Conservation (phyloP, 1,284 basidiomycete genomes). For the Ceratobasidium sp. region DNA sequence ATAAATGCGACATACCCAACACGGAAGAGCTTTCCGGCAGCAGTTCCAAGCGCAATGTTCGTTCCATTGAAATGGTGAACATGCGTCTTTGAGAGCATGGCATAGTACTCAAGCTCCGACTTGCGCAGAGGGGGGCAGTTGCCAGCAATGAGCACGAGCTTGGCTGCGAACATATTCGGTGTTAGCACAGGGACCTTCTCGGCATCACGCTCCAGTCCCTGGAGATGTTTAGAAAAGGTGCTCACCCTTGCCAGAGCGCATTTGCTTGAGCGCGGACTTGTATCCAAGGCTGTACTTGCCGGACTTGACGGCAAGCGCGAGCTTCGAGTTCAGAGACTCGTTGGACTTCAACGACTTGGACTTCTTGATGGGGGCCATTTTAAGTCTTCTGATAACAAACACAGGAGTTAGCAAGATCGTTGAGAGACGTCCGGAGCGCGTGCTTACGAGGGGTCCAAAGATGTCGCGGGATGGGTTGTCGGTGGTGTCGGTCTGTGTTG, state of each 20-base stretch:
- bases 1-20: constrained; percentile 76
- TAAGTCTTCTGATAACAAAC: not conserved
- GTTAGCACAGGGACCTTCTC: constrained; percentile 91
- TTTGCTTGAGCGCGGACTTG: constrained; percentile 98
- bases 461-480: not conserved
- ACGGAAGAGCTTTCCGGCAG: constrained; percentile 99
- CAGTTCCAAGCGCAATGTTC: constrained; percentile 98
- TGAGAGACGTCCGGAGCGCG: not conserved
- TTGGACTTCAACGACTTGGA: constrained; percentile 90
- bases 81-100: constrained; percentile 98
- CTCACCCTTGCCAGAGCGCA: constrained; percentile 98
- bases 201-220: constrained; percentile 95
- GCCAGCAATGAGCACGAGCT: constrained; percentile 98
- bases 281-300: constrained; percentile 93
- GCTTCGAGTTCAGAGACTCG: constrained; percentile 95
- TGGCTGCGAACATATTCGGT: constrained; percentile 71
- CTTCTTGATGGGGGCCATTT: constrained; percentile 94
- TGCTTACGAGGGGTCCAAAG: constrained; percentile 19
- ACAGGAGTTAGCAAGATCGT: not conserved
- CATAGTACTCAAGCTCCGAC: constrained; percentile 99
- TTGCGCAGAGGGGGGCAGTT: constrained; percentile 99
- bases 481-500: constrained; percentile 14
- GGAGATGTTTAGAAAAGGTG: constrained; percentile 59
- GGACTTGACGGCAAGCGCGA: constrained; percentile 98
- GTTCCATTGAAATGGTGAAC: constrained; percentile 98